Percentiles rank a stretch among this genome's conserved stretches.
These are phyloP conservation scores for Dothideomycetes sp. DNA, from an alignment of 2,329 filamentous ascomycete genomes.

Conservation along the genomic window DNA sequence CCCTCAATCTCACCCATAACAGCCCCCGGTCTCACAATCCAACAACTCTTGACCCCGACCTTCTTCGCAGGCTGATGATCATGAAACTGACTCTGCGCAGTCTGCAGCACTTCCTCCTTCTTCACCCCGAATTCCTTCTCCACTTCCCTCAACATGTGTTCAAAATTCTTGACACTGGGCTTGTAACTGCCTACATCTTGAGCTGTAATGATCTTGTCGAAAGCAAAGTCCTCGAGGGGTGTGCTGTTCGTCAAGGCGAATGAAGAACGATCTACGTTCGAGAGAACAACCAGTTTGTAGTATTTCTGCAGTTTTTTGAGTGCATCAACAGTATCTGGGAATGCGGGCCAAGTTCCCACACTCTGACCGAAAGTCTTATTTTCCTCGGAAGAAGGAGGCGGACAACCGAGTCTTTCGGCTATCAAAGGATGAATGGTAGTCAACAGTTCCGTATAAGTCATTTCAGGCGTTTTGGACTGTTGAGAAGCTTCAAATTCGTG, in stretches of 20 bases:
- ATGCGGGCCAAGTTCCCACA: constrained; percentile 48
- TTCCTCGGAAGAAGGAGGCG: constrained; percentile 24
- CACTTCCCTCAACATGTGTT: constrained; percentile 51
- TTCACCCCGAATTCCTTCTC: constrained; percentile 47
- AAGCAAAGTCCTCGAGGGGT: constrained; percentile 44
- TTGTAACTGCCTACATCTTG: constrained; percentile 65
- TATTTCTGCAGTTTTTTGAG: constrained; percentile 40
- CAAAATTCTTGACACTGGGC: constrained; percentile 55
- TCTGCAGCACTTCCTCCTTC: constrained; percentile 52
- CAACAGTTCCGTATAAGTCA: constrained; percentile 4
- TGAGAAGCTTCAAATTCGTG: constrained; percentile 33
- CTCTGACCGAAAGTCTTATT: constrained; percentile 39
- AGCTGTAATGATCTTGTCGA: constrained; percentile 60
- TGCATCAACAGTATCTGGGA: constrained; percentile 48
- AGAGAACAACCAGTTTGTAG: constrained; percentile 53
- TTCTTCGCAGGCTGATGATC: constrained; percentile 59
- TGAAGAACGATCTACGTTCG: constrained; percentile 49
- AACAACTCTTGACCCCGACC: constrained; percentile 52
- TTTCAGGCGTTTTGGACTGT: constrained; percentile 5
- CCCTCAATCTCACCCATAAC: constrained; percentile 38
- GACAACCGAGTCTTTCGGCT: background rate
- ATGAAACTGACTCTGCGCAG: constrained; percentile 57
- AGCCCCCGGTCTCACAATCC: constrained; percentile 50
- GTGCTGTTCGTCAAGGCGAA: constrained; percentile 42
- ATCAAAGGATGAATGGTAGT: background rate